Conservation (phyloP, 352 stramenopile species). For the Phytopythium kandeliae region DNA sequence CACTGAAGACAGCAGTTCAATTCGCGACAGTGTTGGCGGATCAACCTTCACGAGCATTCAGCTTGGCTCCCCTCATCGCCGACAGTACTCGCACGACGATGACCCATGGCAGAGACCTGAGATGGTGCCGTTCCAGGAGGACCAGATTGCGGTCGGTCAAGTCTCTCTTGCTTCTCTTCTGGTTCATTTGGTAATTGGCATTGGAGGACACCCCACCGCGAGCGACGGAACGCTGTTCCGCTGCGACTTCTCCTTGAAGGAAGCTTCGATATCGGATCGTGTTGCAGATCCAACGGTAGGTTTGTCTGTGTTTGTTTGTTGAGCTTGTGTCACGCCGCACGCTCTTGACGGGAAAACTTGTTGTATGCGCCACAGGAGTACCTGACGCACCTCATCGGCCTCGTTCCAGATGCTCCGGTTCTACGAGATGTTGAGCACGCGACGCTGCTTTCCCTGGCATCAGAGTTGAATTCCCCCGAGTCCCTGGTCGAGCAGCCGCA, state of each 20-base stretch:
- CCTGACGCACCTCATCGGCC: conserved; percentile 30
- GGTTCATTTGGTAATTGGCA: conserved; percentile 1
- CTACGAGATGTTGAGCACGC: conserved; percentile 5
- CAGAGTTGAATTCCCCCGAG: not conserved
- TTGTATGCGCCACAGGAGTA: conserved; percentile 20
- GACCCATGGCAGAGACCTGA: conserved; percentile 1
- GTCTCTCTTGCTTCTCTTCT: conserved; percentile 1
- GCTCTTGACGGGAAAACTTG: too few relatives aligned
- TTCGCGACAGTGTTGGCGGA: conserved; percentile 7
- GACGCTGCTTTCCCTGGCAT: not conserved
- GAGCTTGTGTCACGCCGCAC: not conserved
- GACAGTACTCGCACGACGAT: not conserved
- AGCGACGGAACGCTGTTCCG: conserved; percentile 10
- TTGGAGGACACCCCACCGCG: not conserved
- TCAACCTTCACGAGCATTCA: conserved; percentile 6
- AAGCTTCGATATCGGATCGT: conserved; percentile 34
- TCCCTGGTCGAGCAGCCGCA: conserved; percentile 4
- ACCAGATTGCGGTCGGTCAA: conserved; percentile 4
- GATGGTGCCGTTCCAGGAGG: not conserved
- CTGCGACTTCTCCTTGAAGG: conserved; percentile 41
- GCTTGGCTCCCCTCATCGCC: conserved; percentile 13
- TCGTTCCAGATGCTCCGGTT: conserved; percentile 15
- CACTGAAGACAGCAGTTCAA: conserved; percentile 8
- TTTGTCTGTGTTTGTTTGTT: not conserved
- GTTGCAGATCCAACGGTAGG: conserved; percentile 40